Evolutionary conservation across 1,284 basidiomycete genomes (phyloP), one percentile per base, ranked within the genome.

Genomic region (Ustilago trichophora): DNA sequence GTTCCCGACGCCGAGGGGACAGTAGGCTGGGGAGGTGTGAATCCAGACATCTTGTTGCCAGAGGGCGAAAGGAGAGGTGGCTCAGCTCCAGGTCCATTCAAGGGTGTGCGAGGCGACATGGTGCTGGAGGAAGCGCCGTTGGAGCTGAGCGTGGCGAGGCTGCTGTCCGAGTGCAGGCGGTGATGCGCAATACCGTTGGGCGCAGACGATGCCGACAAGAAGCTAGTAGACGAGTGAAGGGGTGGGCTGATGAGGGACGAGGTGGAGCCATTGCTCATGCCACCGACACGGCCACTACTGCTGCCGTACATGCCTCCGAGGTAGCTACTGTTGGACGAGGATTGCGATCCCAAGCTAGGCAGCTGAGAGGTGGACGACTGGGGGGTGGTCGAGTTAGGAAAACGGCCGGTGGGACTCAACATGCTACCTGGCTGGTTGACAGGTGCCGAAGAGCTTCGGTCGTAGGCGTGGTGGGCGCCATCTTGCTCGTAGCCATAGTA

Each of bases 91-190:
- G 66, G 50, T 6, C 58, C 66, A n/a, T 65, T 58, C 15, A 72
- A 33, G 0, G 72, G 72, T 3, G 72, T 74, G 16, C 72, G 65
- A 9, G 72, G 72, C 6, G 56, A 58, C 54, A 68, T 64, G 35
- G 65, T 68, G 31, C 44, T 48, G 10, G 41, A 34, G 6, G 59
- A 54, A 13, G 57, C 54, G 21, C 50, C 49, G 31, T 35, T 42
- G 21, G 52, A 66, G 31, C 46, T 62, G 13, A 73, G 22, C 12
- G 51, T 56, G 13, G 51, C 64, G 0, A 73, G 36, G 35, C 67
- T 63, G 50, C 62, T 63, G 29, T 73, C 71, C 21, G 63, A 67
- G 51, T 71, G 66, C 27, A 70, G 48, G 2, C 62, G 63, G 51
- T 68, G 63, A 34, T 72, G 68, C 6, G 50, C 54, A 12, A 60